A percentile compares a stretch with the other conserved stretches of the same genome.
phyloP scores from a whole-genome alignment of 2,329 filamentous ascomycete species.

The Colletotrichum aenigma region DNA sequence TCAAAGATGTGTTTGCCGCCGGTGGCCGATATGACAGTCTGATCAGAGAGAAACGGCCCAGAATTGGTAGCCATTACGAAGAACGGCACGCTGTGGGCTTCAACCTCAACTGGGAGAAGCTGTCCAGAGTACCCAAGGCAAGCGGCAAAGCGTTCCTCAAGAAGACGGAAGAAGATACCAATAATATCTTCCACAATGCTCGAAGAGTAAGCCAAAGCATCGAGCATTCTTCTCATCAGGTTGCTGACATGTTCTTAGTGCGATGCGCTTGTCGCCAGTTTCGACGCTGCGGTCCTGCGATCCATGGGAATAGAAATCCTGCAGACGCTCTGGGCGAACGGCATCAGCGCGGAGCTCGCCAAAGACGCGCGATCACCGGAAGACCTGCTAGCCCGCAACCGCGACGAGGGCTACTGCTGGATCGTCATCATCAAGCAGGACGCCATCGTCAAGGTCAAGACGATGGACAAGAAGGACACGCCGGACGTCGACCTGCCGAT shows the following conservation, averaged over 20 bases:
- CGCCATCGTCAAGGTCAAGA: conserved; percentile 78
- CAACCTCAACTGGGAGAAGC: conserved; percentile 85
- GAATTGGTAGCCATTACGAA: conserved; percentile 63
- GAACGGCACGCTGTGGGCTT: conserved; percentile 89
- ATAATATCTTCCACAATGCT: conserved; percentile 55
- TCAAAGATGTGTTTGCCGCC: conserved; percentile 86
- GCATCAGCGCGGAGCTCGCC: conserved; percentile 88
- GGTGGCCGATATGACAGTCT: conserved; percentile 92
- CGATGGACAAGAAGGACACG: conserved; percentile 75
- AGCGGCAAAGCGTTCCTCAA: conserved; percentile 68
- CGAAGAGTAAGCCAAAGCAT: neutral
- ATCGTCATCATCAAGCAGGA: conserved; percentile 86
- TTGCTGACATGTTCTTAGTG: conserved; percentile 54
- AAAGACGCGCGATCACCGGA: conserved; percentile 79
- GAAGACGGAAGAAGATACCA: conserved; percentile 68
- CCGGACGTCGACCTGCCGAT: conserved; percentile 77
- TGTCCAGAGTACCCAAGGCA: conserved; percentile 68
- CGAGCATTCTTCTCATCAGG: too few species aligned
- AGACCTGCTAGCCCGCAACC: conserved; percentile 77
- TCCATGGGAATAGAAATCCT: conserved; percentile 79
- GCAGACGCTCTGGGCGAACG: conserved; percentile 78
- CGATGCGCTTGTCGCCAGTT: conserved; percentile 88
- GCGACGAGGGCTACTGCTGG: conserved; percentile 82
- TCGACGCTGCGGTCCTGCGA: conserved; percentile 77
- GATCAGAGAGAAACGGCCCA: conserved; percentile 82